Evolutionary conservation across 2,329 filamentous ascomycete genomes (phyloP).

Genomic region (Sclerotinia nivalis): DNA sequence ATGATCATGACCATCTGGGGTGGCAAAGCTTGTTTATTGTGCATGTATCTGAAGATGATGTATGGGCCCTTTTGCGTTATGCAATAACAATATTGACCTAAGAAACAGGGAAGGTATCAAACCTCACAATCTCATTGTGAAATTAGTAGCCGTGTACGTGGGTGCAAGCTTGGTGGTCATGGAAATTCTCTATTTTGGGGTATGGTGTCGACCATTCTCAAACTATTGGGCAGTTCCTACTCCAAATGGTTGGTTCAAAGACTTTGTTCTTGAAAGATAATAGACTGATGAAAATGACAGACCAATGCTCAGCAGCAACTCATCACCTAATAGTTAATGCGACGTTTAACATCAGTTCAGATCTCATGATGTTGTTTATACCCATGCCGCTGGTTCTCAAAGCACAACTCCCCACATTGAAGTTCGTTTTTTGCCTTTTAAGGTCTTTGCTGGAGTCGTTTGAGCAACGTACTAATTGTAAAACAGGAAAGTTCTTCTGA

Average conservation of each 20-base stretch:
- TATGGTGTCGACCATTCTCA: conserved; percentile 57
- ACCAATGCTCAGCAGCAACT: conserved; percentile 57
- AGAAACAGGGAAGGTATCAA: conserved; percentile 3
- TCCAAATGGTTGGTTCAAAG: conserved; percentile 46
- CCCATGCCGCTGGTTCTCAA: conserved; percentile 52
- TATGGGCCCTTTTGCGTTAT: conserved; percentile 22
- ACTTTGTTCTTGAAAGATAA: neutral
- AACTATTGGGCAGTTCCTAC: conserved; percentile 60
- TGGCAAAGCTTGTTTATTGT: conserved; percentile 57
- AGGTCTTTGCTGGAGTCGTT: conserved; percentile 30
- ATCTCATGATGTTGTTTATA: conserved; percentile 59
- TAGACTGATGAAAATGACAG: conserved; percentile 37
- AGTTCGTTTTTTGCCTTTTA: conserved; percentile 44
- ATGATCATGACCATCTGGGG: conserved; percentile 61
- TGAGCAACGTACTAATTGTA: neutral
- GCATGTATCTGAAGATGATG: conserved; percentile 59
- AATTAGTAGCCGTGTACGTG: conserved; percentile 51
- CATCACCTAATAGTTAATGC: conserved; percentile 61
- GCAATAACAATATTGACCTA: neutral
- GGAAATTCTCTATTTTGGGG: conserved; percentile 51
- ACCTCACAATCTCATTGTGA: conserved; percentile 49
- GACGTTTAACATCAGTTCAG: conserved; percentile 60
- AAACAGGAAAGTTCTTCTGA: conserved; percentile 52
- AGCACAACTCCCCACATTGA: conserved; percentile 46
- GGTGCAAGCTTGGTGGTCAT: conserved; percentile 51